phyloP scores from a whole-genome alignment of 441 rosid genomes.

The Melastoma candidum region DNA sequence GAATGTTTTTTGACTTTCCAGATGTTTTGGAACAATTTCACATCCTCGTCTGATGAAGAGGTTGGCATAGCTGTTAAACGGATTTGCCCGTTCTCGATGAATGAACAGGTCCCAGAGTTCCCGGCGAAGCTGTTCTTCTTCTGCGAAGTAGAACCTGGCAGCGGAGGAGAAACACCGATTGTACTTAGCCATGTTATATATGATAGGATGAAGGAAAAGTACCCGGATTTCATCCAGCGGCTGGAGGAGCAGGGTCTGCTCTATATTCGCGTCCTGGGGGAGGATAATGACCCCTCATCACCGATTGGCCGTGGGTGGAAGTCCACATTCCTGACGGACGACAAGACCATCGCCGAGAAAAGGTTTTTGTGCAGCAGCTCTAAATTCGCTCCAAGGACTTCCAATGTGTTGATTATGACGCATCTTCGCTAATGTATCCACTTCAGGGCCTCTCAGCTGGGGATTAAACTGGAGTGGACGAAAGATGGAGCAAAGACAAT shows the following conservation, averaged over 20 bases:
- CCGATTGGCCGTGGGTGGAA: slow-evolving; percentile 97
- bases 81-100: too few species aligned
- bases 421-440: neutral
- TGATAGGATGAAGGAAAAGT: slow-evolving; percentile 54
- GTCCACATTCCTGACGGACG: slow-evolving; percentile 74
- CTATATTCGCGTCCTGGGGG: slow-evolving; percentile 62
- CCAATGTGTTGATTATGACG: neutral
- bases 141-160: slow-evolving; percentile 75
- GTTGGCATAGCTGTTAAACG: too few species aligned
- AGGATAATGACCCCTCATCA: slow-evolving; percentile 77
- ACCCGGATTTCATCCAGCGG: slow-evolving; percentile 55
- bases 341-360: slow-evolving; percentile 56
- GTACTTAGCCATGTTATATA: slow-evolving; percentile 79
- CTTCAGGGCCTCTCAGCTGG: slow-evolving; percentile 66
- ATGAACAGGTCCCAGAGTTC: slow-evolving; percentile 62
- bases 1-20: too few species aligned
- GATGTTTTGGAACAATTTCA: too few species aligned
- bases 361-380: slow-evolving; percentile 30
- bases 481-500: slow-evolving; percentile 54
- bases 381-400: neutral
- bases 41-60: too few species aligned
- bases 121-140: slow-evolving; percentile 84
- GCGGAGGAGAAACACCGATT: slow-evolving; percentile 91
- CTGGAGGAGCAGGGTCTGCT: slow-evolving; percentile 64
- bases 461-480: slow-evolving; percentile 78